Percentiles rank a stretch among this genome's conserved stretches.
phyloP scores from a whole-genome alignment of 2,329 filamentous ascomycete genomes.

The Ophiocordyceps camponoti-saundersi region DNA sequence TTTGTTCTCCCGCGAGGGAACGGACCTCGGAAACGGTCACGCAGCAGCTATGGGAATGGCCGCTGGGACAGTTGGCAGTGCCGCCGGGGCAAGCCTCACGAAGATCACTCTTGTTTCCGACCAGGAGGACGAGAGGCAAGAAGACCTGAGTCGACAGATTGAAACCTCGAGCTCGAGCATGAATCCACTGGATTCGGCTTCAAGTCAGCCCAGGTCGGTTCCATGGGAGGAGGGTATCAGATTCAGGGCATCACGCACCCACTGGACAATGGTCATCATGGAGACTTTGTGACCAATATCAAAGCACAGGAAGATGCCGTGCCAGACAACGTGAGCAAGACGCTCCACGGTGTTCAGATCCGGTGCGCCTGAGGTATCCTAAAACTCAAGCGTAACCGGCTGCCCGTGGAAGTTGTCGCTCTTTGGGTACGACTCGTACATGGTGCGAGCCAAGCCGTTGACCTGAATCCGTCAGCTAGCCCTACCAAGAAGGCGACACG shows the following conservation, averaged over 20 bases:
- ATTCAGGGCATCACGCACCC: conserved; percentile 9
- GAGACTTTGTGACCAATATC: conserved; percentile 17
- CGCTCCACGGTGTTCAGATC: conserved; percentile 17
- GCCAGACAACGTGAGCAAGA: conserved; percentile 18
- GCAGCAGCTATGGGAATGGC: conserved; percentile 5
- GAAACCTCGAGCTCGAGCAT: conserved; percentile 8
- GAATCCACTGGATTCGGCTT: background rate
- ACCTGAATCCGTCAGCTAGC: background rate
- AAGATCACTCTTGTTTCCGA: conserved; percentile 18
- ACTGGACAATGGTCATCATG: conserved; percentile 16
- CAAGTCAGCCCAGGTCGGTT: background rate
- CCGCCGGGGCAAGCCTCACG: conserved; percentile 7
- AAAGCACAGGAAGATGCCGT: conserved; percentile 21
- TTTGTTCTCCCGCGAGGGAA: too few species aligned
- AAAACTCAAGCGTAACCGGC: conserved; percentile 16
- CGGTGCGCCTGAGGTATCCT: conserved; percentile 22
- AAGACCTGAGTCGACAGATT: background rate
- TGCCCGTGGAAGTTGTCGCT: conserved; percentile 9
- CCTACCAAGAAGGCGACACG: background rate
- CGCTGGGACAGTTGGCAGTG: background rate
- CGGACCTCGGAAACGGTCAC: conserved; percentile 13
- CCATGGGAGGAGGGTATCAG: background rate
- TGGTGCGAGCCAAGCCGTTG: conserved; percentile 13
- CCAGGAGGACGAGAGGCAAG: conserved; percentile 12
- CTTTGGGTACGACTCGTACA: conserved; percentile 17